Evolutionary conservation across 2,329 filamentous ascomycete genomes (phyloP).

Genomic region (Xylariomycetidae sp.): DNA sequence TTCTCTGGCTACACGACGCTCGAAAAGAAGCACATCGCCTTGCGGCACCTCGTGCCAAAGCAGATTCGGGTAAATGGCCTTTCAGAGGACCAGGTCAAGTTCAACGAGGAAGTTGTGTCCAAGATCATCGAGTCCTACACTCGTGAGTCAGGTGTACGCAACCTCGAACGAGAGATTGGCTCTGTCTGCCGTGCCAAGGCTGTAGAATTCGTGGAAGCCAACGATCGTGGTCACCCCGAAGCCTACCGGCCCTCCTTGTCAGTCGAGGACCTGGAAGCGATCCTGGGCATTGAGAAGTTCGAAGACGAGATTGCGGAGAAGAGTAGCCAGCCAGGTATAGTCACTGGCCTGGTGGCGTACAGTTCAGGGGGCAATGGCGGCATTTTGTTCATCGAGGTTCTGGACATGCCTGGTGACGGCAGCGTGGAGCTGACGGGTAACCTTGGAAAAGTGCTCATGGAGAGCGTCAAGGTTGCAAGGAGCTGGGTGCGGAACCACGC

Average conservation of each 20-base stretch:
- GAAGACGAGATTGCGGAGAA: constrained; percentile 94
- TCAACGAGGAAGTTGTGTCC: constrained; percentile 80
- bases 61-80: constrained; percentile 90
- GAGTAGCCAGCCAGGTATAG: constrained; percentile 76
- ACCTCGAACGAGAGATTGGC: constrained; percentile 91
- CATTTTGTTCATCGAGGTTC: constrained; percentile 97
- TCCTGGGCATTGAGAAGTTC: constrained; percentile 87
- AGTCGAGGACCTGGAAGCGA: constrained; percentile 77
- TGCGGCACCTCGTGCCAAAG: constrained; percentile 90
- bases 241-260: constrained; percentile 70
- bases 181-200: constrained; percentile 92
- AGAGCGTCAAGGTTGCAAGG: constrained; percentile 91
- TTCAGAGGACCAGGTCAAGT: constrained; percentile 63
- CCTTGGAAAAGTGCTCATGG: constrained; percentile 92
- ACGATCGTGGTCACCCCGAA: constrained; percentile 62
- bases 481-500: constrained; percentile 97
- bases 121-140: constrained; percentile 97
- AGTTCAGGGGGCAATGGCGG: constrained; percentile 87
- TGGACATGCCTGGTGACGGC: constrained; percentile 91
- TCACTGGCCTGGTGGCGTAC: constrained; percentile 94
- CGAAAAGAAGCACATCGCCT: constrained; percentile 93
- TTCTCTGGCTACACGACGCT: constrained; percentile 94
- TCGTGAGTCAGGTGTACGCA: constrained; percentile 91
- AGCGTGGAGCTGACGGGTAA: constrained; percentile 94
- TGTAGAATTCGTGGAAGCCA: constrained; percentile 87